Evolutionary conservation across 192 early-diverging fungal genomes (phyloP), one percentile per base, ranked within the genome.

Genomic region (Allomyces macrogynus): DNA sequence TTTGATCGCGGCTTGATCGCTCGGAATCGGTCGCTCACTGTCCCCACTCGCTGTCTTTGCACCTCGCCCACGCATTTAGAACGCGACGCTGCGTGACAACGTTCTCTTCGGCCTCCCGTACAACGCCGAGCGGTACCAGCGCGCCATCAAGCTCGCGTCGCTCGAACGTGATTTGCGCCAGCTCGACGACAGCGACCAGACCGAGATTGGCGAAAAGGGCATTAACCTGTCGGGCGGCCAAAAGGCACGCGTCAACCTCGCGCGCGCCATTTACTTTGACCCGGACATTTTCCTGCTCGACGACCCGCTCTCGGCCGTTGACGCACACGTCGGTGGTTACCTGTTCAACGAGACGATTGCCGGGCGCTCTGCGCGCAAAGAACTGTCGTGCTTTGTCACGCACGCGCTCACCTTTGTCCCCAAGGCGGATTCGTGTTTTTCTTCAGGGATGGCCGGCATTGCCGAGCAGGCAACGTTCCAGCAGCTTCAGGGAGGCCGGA

Each of bases 161-260:
- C 72, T 95, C 22, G 78, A 82, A 23, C 73, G 76, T 7, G 91
- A 95, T 67, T 66, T 95, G 8, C 74, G 77, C 0, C 65, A 72
- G 23, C 65, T 84, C 10, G 78, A 77, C 0, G 82, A 75, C 61
- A 88, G 87, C 18, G 92, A 95, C 66, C 64, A 76, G 62, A 84
- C 85, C 8, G 75, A 76, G 43, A 89, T 92, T 73, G 90, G 92
- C 49, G 90, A 93, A 72, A 81, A 82, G 66, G 94, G 94, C 27
- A 85, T 93, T 68, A 93, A 87, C 49, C 76, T 97, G 16, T 89
- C 87, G 32, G 94, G 94, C 68, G 94, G 94, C 18, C 94, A 97
- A 64, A 93, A 90, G 71, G 83, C 85, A 26, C 84, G 80, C 11
- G 62, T 81, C 60, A 42, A 42, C 20, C 60, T 65, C 57, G 93